These are phyloP conservation scores for Smittium culicis DNA, from an alignment of 371 early-diverging fungal species.

Conservation along the genomic window DNA sequence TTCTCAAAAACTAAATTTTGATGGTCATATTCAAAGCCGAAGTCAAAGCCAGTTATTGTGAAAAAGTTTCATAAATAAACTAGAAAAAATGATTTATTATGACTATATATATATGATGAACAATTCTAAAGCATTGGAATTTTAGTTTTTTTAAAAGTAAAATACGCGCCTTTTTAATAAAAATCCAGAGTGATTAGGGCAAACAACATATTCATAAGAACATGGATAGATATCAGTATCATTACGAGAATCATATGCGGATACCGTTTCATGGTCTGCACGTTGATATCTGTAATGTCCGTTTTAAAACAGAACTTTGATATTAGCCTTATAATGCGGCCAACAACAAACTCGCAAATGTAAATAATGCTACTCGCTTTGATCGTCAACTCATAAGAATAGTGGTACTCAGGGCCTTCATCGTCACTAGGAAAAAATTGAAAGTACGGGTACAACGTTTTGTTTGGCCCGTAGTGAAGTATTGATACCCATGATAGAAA, in stretches of 20 bases:
- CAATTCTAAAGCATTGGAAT: not conserved
- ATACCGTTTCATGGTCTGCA: conserved; percentile 45
- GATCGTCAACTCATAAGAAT: conserved; percentile 37
- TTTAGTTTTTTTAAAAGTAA: not conserved
- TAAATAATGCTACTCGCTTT: conserved; percentile 44
- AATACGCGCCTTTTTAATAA: conserved; percentile 18
- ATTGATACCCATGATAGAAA: conserved; percentile 54
- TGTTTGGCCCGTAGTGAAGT: conserved; percentile 54
- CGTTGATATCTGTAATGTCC: conserved; percentile 44
- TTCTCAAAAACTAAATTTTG: too few relatives aligned
- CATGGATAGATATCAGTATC: conserved; percentile 53
- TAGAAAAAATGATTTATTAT: not conserved
- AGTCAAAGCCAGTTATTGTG: not conserved
- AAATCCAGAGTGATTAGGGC: conserved; percentile 49
- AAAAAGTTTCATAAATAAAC: not conserved
- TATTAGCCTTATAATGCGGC: conserved; percentile 33
- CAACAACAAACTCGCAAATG: conserved; percentile 46
- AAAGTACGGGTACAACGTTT: conserved; percentile 49
- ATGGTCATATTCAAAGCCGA: too few relatives aligned
- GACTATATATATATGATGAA: not conserved
- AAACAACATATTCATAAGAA: conserved; percentile 52
- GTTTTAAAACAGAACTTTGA: conserved; percentile 41
- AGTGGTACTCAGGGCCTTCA: conserved; percentile 28
- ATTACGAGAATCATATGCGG: conserved; percentile 51
- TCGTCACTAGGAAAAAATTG: conserved; percentile 37